These are phyloP conservation scores for Grammothele lineata DNA, from an alignment of 768 basidiomycete species.

Conservation along the genomic window DNA sequence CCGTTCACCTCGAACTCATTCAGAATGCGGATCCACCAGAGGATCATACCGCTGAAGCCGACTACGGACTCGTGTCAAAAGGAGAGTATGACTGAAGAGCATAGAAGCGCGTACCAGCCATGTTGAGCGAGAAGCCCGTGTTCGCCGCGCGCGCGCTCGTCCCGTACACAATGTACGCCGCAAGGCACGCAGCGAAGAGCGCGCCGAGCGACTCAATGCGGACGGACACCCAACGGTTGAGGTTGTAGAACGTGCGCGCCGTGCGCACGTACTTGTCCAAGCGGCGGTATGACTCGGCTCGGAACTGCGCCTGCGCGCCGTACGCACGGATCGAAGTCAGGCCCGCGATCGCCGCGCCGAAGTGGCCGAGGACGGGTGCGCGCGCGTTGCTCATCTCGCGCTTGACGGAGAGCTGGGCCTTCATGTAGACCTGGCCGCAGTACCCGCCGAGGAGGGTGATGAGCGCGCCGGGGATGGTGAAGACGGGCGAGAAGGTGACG, in stretches of 20 bases:
- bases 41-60: constrained; percentile 51
- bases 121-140: constrained; percentile 37
- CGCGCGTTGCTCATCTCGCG: constrained; percentile 51
- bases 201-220: constrained; percentile 55
- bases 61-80: constrained; percentile 27
- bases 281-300: constrained; percentile 36
- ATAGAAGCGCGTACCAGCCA: constrained; percentile 32
- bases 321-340: constrained; percentile 55
- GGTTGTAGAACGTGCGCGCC: constrained; percentile 42
- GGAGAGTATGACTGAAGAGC: neutral
- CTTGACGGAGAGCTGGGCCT: constrained; percentile 54
- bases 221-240: constrained; percentile 44
- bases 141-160: constrained; percentile 36
- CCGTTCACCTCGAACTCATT: constrained; percentile 46
- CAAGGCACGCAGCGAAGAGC: constrained; percentile 45
- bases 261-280: constrained; percentile 45
- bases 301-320: constrained; percentile 44
- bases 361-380: constrained; percentile 47
- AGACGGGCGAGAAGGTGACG: constrained; percentile 36
- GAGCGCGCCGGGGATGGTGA: constrained; percentile 36
- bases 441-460: constrained; percentile 36
- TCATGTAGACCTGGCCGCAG: constrained; percentile 51
- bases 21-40: constrained; percentile 45
- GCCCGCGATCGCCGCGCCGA: constrained; percentile 51
- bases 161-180: constrained; percentile 51